Percentiles rank a stretch among this genome's conserved stretches.
Conservation (phyloP, 768 basidiomycete genomes). For the Amanita pseudoporphyria region DNA sequence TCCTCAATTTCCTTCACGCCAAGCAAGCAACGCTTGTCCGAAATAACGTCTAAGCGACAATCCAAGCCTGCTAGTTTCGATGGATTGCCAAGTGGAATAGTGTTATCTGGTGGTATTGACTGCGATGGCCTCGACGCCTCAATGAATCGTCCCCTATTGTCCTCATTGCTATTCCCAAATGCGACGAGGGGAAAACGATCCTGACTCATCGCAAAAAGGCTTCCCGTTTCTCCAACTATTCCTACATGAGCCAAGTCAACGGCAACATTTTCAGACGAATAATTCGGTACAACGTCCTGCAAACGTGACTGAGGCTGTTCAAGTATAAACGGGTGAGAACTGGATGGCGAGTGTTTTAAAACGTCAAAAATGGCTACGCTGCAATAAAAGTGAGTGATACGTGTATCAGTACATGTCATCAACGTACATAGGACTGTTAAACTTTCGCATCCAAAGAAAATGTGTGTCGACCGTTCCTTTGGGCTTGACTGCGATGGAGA, state of each 20-base stretch:
- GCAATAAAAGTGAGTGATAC: slow-evolving; percentile 5
- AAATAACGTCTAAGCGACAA: slow-evolving; percentile 5
- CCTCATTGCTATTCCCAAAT: slow-evolving; percentile 34
- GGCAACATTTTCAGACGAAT: slow-evolving; percentile 25
- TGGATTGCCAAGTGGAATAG: neutral
- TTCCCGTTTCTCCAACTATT: slow-evolving; percentile 57
- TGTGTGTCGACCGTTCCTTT: slow-evolving; percentile 22
- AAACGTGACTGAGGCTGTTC: slow-evolving; percentile 79
- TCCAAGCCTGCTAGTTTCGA: neutral
- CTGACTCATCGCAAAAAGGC: slow-evolving; percentile 82
- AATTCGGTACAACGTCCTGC: slow-evolving; percentile 59
- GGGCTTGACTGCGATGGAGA: slow-evolving; percentile 54
- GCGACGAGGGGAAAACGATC: slow-evolving; percentile 74
- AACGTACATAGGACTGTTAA: slow-evolving; percentile 61
- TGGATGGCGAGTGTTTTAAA: slow-evolving; percentile 27
- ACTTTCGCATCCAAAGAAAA: slow-evolving; percentile 49
- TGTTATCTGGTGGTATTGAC: neutral
- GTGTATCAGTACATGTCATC: neutral
- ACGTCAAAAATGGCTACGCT: slow-evolving; percentile 85
- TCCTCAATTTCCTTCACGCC: slow-evolving; percentile 8
- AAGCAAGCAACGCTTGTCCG: slow-evolving; percentile 3
- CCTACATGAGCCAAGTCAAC: slow-evolving; percentile 75
- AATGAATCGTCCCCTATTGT: slow-evolving; percentile 13
- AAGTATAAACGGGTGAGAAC: slow-evolving; percentile 59
- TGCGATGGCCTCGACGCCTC: slow-evolving; percentile 13